Evolutionary conservation across 1,284 basidiomycete genomes (phyloP), one percentile per base, ranked within the genome.

Genomic region (Cystobasidium pallidum): DNA sequence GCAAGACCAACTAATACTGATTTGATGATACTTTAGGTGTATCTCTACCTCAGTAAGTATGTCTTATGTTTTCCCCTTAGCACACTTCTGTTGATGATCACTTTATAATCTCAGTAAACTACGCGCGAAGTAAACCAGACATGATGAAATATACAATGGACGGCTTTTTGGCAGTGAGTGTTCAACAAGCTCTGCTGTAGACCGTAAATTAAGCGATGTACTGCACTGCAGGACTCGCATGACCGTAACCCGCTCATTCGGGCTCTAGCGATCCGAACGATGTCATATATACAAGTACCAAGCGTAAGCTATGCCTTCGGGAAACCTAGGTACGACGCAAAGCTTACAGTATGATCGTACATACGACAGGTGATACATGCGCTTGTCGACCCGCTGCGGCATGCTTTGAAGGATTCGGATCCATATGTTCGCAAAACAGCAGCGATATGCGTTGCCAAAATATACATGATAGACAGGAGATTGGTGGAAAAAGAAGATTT

Each of bases 361-460:
- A 6, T 45, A 21, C 30, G 6, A 43, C 77, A 78, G n/a, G 80
- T 94, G 70, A 88, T 88, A 19, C 87, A 91, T 68, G 87, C 90
- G 0, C 84, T 96, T 26, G 84, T 88, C 67, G 93, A 95, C 73
- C 93, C 91, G 61, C 83, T 96, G 49, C 86, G 91, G 67, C 91
- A 94, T 78, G 90, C 89, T 74, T 84, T 96, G 59, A 91, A 91
- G 78, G 93, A 96, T 80, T 85, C 88, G 19, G 93, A 96, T 80
- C 90, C 94, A 10, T 95, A 95, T 81, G 93, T 96, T n/a, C 89
- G 93, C 72, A 96, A 96, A 83, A 96, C 93, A 1, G 92, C 93
- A 24, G 92, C 93, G 0, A 93, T 95, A 49, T 94, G 80, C 75
- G 93, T 96, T 11, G 92, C 91, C 6, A 96, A 96, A 80, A 84